A percentile compares a stretch with the other conserved stretches of the same genome.
Conservation (phyloP, 768 basidiomycete genomes). For the Naganishia onofrii region DNA sequence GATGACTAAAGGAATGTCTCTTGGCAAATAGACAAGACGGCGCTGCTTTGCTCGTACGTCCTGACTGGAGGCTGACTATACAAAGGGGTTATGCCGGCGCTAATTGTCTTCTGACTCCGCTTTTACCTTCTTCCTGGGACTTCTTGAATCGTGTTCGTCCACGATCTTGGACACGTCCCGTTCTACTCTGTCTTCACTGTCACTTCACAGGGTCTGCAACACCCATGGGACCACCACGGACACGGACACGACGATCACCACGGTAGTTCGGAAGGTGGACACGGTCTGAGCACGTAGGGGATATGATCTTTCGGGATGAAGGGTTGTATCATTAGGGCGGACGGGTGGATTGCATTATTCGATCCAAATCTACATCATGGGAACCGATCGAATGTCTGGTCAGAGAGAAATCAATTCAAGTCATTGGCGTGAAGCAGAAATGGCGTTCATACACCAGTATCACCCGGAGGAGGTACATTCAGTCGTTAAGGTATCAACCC, state of each 20-base stretch:
- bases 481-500: too few relatives aligned
- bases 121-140: constrained; percentile 42
- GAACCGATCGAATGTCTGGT: too few relatives aligned
- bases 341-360: neutral
- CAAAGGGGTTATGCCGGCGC: neutral
- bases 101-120: constrained; percentile 3
- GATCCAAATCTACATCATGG: neutral
- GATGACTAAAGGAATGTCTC: neutral
- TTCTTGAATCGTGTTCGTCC: neutral
- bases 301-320: neutral
- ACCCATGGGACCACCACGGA: constrained; percentile 65
- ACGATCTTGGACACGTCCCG: neutral
- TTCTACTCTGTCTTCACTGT: neutral
- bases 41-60: constrained; percentile 65
- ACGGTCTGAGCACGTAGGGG: constrained; percentile 20
- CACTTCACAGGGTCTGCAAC: constrained; percentile 49
- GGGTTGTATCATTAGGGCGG: neutral
- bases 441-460: too few relatives aligned
- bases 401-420: too few relatives aligned
- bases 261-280: constrained; percentile 8
- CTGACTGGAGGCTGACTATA: neutral
- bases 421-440: too few relatives aligned
- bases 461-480: too few relatives aligned
- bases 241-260: constrained; percentile 34
- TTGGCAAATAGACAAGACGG: constrained; percentile 66